These are phyloP conservation scores for Marasmius sp. DNA, from an alignment of 1,284 basidiomycete genomes.

Conservation along the genomic window DNA sequence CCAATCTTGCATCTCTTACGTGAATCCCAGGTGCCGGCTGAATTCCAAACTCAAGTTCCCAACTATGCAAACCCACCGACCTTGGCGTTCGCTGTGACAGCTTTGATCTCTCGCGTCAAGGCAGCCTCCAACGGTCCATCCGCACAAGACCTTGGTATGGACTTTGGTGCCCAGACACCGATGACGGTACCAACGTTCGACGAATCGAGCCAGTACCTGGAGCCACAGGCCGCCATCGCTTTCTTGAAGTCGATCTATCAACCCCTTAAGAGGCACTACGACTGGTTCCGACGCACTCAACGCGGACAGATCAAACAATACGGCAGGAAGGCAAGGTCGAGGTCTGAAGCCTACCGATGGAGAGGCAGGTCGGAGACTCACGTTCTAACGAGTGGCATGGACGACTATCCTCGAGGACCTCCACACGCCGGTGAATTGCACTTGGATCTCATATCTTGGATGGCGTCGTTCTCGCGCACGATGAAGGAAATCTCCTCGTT, in stretches of 20 bases:
- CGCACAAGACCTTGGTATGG: constrained; percentile 63
- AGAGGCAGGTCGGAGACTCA: constrained; percentile 86
- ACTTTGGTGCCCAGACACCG: constrained; percentile 49
- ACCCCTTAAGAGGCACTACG: constrained; percentile 86
- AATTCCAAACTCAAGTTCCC: constrained; percentile 92
- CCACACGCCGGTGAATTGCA: constrained; percentile 92
- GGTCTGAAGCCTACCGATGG: constrained; percentile 91
- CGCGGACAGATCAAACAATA: constrained; percentile 92
- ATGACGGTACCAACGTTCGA: constrained; percentile 14
- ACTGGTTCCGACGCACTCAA: constrained; percentile 94
- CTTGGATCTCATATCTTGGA: constrained; percentile 91
- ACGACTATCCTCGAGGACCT: constrained; percentile 89
- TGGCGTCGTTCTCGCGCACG: constrained; percentile 89
- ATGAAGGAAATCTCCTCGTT: constrained; percentile 86
- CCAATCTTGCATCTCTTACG: constrained; percentile 7
- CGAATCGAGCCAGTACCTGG: constrained; percentile 50
- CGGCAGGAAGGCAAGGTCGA: constrained; percentile 76
- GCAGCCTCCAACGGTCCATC: constrained; percentile 44
- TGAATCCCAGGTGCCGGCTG: constrained; percentile 71
- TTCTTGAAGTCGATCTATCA: constrained; percentile 82
- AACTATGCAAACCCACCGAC: constrained; percentile 94
- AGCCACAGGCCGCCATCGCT: constrained; percentile 57
- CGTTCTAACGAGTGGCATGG: constrained; percentile 91
- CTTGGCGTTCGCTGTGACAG: constrained; percentile 85
- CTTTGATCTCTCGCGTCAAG: constrained; percentile 79